Evolutionary conservation across 1,139 yeast genomes (phyloP).

Genomic region (Sugiyamaella paludigena): DNA sequence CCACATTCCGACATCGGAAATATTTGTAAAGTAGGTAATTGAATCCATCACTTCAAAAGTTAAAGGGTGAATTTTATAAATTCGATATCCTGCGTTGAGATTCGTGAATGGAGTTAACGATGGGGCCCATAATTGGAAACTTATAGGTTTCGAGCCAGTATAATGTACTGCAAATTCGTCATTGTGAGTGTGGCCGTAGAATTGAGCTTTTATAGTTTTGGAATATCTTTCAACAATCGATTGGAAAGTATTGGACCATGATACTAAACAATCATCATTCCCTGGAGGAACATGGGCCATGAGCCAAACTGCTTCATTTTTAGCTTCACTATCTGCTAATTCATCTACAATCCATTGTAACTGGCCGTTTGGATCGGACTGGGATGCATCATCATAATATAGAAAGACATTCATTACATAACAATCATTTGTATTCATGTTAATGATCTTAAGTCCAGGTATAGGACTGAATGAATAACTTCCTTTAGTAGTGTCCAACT

Average conservation of each 20-base stretch:
- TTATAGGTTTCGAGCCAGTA: conserved; percentile 59
- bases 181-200: conserved; percentile 70
- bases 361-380: conserved; percentile 61
- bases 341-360: conserved; percentile 61
- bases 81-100: conserved; percentile 68
- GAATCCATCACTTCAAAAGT: conserved; percentile 62
- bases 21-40: conserved; percentile 47
- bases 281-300: conserved; percentile 65
- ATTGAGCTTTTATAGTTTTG: conserved; percentile 61
- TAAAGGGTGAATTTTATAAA: conserved; percentile 63
- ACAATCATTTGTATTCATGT: conserved; percentile 66
- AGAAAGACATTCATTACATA: conserved; percentile 63
- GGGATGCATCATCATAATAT: conserved; percentile 50
- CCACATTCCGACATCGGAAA: conserved; percentile 42
- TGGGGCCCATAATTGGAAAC: conserved; percentile 40
- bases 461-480: conserved; percentile 59
- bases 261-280: conserved; percentile 51
- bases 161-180: conserved; percentile 65
- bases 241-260: conserved; percentile 56
- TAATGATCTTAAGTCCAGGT: conserved; percentile 58
- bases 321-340: conserved; percentile 54
- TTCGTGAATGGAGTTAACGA: conserved; percentile 63
- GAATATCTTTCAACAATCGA: conserved; percentile 64
- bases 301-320: conserved; percentile 66
- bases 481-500: conserved; percentile 34